Percentiles rank a stretch among this genome's conserved stretches.
phyloP scores from a whole-genome alignment of 192 early-diverging fungal species.

The Mortierella alpina region DNA sequence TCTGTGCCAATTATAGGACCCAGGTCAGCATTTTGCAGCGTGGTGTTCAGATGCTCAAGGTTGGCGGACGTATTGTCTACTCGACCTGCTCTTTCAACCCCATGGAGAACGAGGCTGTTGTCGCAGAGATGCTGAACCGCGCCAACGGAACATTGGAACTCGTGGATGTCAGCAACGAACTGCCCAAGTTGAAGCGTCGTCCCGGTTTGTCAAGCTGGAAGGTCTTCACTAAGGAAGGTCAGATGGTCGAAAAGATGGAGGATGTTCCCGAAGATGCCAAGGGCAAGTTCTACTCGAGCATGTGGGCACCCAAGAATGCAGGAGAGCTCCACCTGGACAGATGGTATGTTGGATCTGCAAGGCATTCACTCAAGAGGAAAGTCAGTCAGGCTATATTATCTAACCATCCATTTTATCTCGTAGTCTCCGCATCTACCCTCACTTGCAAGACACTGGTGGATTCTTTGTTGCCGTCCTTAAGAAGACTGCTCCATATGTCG shows the following conservation, averaged over 20 bases:
- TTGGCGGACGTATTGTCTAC: constrained; percentile 94
- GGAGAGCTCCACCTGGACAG: constrained; percentile 72
- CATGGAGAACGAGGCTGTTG: constrained; percentile 96
- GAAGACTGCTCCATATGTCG: constrained; percentile 77
- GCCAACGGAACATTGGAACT: constrained; percentile 78
- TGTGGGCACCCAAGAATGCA: constrained; percentile 74
- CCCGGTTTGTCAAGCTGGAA: constrained; percentile 92
- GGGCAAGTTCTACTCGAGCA: constrained; percentile 62
- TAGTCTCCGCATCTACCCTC: constrained; percentile 92
- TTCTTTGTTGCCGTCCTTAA: constrained; percentile 98
- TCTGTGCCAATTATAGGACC: constrained; percentile 45
- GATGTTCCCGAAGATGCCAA: constrained; percentile 56
- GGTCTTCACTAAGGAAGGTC: constrained; percentile 73
- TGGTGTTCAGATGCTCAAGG: constrained; percentile 87
- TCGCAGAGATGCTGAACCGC: constrained; percentile 81
- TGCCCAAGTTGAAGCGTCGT: constrained; percentile 83
- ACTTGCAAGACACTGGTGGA: constrained; percentile 95
- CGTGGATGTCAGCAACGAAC: constrained; percentile 86
- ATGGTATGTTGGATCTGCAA: constrained; percentile 59
- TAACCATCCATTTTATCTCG: background rate
- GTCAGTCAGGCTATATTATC: background rate
- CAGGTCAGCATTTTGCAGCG: constrained; percentile 92
- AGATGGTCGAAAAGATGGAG: constrained; percentile 59
- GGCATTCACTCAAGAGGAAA: constrained; percentile 9
- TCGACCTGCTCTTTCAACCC: constrained; percentile 99